A percentile compares a stretch with the other conserved stretches of the same genome.
phyloP scores from a whole-genome alignment of 2,329 filamentous ascomycete species.

The Knufia petricola region DNA sequence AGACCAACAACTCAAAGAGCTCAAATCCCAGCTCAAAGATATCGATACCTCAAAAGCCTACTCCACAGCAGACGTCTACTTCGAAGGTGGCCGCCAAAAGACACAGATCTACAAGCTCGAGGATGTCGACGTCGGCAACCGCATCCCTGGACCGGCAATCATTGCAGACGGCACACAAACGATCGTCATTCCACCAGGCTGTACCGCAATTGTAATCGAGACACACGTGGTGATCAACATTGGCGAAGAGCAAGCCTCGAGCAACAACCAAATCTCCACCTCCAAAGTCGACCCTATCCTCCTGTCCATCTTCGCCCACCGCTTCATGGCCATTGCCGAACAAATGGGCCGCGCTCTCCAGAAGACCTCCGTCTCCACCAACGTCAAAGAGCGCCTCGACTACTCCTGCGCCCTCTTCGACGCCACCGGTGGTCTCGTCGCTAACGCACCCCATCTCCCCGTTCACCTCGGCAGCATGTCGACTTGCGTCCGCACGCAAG shows the following conservation, averaged over 20 bases:
- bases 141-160: constrained; percentile 70
- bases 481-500: constrained; percentile 65
- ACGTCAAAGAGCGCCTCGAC: constrained; percentile 72
- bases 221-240: constrained; percentile 88
- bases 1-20: constrained; percentile 67
- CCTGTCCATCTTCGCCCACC: constrained; percentile 46
- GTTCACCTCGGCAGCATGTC: constrained; percentile 74
- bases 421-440: constrained; percentile 59
- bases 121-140: constrained; percentile 61
- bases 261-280: constrained; percentile 12
- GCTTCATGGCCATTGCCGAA: constrained; percentile 51
- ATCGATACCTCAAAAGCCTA: constrained; percentile 54
- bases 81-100: constrained; percentile 66
- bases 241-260: constrained; percentile 40
- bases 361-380: constrained; percentile 49
- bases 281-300: constrained; percentile 41
- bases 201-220: constrained; percentile 66
- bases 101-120: constrained; percentile 78
- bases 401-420: constrained; percentile 72
- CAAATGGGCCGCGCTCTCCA: constrained; percentile 51
- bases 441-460: constrained; percentile 67
- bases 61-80: constrained; percentile 64
- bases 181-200: constrained; percentile 73
- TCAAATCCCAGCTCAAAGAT: constrained; percentile 47
- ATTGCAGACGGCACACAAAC: constrained; percentile 70